Evolutionary conservation across 2,329 filamentous ascomycete species (phyloP).

Genomic region (Cordyceps tenuipes): DNA sequence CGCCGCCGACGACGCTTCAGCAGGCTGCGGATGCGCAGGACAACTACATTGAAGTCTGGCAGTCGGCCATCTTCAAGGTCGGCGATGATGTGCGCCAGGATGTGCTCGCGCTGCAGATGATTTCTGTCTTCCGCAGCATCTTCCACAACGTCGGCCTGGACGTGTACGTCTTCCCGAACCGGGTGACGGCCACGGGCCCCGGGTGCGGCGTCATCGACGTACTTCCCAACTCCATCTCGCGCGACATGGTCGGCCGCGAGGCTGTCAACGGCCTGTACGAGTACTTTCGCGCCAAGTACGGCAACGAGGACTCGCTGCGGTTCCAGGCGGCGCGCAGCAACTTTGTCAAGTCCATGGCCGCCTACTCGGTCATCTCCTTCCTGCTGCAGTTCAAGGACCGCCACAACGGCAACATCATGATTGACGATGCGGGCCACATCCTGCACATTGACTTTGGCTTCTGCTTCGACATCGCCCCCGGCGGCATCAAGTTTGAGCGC

Average conservation of each 20-base stretch:
- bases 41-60: slow-evolving; percentile 87
- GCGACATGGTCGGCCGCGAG: slow-evolving; percentile 97
- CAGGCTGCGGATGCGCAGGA: slow-evolving; percentile 21
- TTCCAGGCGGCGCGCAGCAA: slow-evolving; percentile 95
- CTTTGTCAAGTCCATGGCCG: slow-evolving; percentile 99
- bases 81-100: slow-evolving; percentile 98
- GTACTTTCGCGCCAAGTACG: slow-evolving; percentile 96
- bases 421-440: slow-evolving; percentile 94
- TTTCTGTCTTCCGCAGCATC: slow-evolving; percentile 92
- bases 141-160: slow-evolving; percentile 93
- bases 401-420: slow-evolving; percentile 99
- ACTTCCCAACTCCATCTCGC: slow-evolving; percentile 91
- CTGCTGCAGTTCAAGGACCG: slow-evolving; percentile 97
- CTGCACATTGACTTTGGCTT: slow-evolving; percentile 99
- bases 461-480: slow-evolving; percentile 97
- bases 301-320: slow-evolving; percentile 85
- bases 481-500: slow-evolving; percentile 93
- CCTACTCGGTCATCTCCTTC: slow-evolving; percentile 95
- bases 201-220: slow-evolving; percentile 98
- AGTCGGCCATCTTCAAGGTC: slow-evolving; percentile 99
- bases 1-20: not conserved
- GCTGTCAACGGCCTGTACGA: slow-evolving; percentile 97
- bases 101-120: slow-evolving; percentile 93
- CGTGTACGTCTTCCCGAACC: slow-evolving; percentile 94
- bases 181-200: slow-evolving; percentile 92